Percentiles rank a stretch among this genome's conserved stretches.
Conservation (phyloP, 495 filamentous ascomycete genomes). For the Podospora comata region DNA sequence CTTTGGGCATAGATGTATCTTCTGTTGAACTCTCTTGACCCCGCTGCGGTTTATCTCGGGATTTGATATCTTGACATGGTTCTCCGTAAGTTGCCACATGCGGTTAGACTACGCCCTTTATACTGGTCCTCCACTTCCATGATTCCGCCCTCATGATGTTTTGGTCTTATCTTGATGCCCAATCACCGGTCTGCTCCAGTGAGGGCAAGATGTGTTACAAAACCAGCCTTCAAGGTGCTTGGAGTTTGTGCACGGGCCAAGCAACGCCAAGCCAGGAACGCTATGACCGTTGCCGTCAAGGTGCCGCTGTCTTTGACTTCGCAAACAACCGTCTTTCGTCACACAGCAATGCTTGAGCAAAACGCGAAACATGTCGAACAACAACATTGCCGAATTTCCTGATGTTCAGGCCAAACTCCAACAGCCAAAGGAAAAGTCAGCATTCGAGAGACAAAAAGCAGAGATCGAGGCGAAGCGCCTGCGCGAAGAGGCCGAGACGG, state of each 20-base stretch:
- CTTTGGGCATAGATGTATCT: not conserved
- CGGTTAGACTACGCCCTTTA: not conserved
- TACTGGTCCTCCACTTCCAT: not conserved
- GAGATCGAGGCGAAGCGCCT: constrained; percentile 89
- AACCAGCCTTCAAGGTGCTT: not conserved
- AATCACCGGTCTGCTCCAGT: too few species aligned
- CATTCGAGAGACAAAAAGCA: constrained; percentile 89
- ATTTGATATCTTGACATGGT: not conserved
- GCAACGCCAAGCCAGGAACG: not conserved
- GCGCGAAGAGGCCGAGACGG: constrained; percentile 83
- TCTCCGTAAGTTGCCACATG: not conserved
- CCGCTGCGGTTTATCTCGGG: not conserved
- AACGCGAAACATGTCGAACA: constrained; percentile 40
- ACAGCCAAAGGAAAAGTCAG: constrained; percentile 79
- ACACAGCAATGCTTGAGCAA: constrained; percentile 20
- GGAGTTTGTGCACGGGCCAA: not conserved
- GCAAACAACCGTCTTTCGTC: constrained; percentile 6
- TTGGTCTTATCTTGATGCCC: not conserved
- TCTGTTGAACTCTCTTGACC: not conserved
- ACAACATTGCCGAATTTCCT: constrained; percentile 63
- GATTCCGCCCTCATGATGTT: not conserved
- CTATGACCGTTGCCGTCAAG: not conserved
- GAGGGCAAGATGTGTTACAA: too few species aligned
- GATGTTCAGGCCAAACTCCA: constrained; percentile 79
- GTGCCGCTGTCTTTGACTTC: not conserved